Base-by-base conservation (phyloP, 805 yeast species). In the Jamesozyma rosinii region DNA sequence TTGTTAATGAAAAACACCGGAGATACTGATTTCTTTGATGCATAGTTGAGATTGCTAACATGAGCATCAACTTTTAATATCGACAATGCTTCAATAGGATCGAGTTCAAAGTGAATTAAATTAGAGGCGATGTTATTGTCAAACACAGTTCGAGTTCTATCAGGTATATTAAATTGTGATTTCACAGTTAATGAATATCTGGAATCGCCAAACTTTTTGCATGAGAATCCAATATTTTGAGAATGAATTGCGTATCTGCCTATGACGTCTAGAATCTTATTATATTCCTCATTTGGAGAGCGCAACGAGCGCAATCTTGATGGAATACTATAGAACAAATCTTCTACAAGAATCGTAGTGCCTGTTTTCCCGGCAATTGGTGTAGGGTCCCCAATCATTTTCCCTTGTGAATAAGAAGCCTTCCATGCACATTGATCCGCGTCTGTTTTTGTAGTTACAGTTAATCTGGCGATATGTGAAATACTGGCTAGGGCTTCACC, bases 401-500 rank as follows among this genome's bases (percentile, higher is more conserved):
- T 71, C 1, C 97, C 97, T 44, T 80, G 80, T 1, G 72, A 45
- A 55, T 81, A 90, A n/a, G 63, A 66, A 0, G 84, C 77, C 39
- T 64, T 76, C 75, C 83, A 82, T 0, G 95, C 97, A 54, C 86
- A 73, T 0, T 72, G 65, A 1, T 79, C 74, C 1, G 65, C 71
- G 5, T 50, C 55, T 0, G 83, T 77, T 61, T 84, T 88, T 0
- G 97, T 85, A 1, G 80, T 72, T 5, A 92, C 94, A 0, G 86
- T 72, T 1, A 92, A 66, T 45, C 88, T 81, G 0, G 97, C 73
- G 18, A 92, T 81, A 56, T 90, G 96, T 0, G 96, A 87, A 6
- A 92, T 89, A 57, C 92, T 81, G 1, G 97, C 96, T 39, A 92
- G 68, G 0, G 98, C 98, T 62, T 92, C 98, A 14, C 98, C 98